phyloP scores from a whole-genome alignment of 192 early-diverging fungal genomes.

The Coemansia sp. region DNA sequence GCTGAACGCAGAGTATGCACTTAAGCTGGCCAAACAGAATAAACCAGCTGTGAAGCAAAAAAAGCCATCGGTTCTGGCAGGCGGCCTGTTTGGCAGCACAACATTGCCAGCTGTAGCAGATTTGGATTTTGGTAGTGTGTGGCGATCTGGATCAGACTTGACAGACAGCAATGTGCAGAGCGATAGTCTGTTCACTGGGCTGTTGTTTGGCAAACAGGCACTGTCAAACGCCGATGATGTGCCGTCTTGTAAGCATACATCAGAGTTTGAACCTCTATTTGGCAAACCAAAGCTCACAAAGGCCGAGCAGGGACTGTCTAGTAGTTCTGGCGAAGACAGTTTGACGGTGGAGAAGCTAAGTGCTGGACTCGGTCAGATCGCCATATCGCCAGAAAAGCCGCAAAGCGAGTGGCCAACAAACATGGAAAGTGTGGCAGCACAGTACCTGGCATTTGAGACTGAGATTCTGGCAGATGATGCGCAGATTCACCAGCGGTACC shows the following conservation, averaged over 20 bases:
- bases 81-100: not conserved
- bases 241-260: not conserved
- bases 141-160: constrained; percentile 10
- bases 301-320: not conserved
- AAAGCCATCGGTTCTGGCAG: not conserved
- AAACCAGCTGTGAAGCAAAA: not conserved
- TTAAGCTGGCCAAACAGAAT: constrained; percentile 2
- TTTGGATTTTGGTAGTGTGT: constrained; percentile 48
- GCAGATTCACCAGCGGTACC: constrained; percentile 16
- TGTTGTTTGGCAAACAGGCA: constrained; percentile 19
- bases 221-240: not conserved
- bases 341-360: not conserved
- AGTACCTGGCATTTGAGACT: constrained; percentile 37
- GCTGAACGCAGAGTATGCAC: constrained; percentile 55
- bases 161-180: not conserved
- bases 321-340: not conserved
- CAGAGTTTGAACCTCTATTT: not conserved
- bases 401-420: constrained; percentile 29
- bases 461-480: constrained; percentile 13
- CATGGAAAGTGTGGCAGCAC: constrained; percentile 11
- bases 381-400: not conserved
- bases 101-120: not conserved
- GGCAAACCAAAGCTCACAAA: not conserved
- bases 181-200: constrained; percentile 18
- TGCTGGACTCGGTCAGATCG: constrained; percentile 1